phyloP scores from a whole-genome alignment of 768 basidiomycete genomes.

The Naganishia vishniacii region DNA sequence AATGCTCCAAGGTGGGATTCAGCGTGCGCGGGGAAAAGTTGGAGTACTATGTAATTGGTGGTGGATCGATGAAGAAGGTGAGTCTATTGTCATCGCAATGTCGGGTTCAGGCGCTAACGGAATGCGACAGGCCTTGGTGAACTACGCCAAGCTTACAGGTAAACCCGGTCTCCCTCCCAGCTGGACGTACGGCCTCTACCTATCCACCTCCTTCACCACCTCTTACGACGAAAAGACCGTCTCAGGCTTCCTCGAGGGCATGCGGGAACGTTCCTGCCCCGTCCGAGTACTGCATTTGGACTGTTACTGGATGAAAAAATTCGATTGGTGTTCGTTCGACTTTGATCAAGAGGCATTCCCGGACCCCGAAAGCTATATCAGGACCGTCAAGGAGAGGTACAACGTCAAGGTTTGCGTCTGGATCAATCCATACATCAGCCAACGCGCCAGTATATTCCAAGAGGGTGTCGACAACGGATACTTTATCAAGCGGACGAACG shows the following conservation, averaged over 20 bases:
- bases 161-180: constrained; percentile 55
- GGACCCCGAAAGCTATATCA: constrained; percentile 59
- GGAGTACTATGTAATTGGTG: constrained; percentile 69
- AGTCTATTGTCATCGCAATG: constrained; percentile 39
- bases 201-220: constrained; percentile 71
- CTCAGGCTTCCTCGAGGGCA: constrained; percentile 64
- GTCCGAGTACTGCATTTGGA: constrained; percentile 71
- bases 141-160: constrained; percentile 28
- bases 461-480: constrained; percentile 65
- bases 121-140: constrained; percentile 11
- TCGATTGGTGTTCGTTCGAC: constrained; percentile 54
- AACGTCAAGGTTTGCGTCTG: constrained; percentile 69
- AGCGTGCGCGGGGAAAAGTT: constrained; percentile 61
- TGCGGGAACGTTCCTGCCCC: constrained; percentile 51
- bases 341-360: constrained; percentile 73
- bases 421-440: constrained; percentile 62
- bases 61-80: constrained; percentile 62
- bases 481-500: constrained; percentile 65
- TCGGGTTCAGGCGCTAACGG: too few relatives aligned
- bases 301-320: constrained; percentile 47
- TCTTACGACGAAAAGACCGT: constrained; percentile 62
- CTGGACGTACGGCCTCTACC: constrained; percentile 74
- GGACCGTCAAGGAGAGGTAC: constrained; percentile 51
- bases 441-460: constrained; percentile 56
- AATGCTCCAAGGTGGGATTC: constrained; percentile 53